Conservation (phyloP, 1,284 basidiomycete genomes). For the Thelephora terrestris region DNA sequence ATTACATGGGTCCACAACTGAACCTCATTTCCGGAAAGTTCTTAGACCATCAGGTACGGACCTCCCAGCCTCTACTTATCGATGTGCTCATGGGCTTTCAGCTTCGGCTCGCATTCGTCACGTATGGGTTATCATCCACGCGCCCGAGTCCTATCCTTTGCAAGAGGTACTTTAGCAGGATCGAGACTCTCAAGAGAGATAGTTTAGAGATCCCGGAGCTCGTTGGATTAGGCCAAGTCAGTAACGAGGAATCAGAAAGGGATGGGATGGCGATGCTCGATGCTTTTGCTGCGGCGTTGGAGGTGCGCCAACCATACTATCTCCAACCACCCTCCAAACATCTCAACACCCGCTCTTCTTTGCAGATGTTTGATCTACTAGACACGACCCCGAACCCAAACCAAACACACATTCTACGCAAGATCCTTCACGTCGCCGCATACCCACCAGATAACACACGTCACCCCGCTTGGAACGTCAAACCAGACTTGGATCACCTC, state of each 20-base stretch:
- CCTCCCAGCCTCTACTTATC: neutral
- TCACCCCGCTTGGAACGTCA: neutral
- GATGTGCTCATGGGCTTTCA: neutral
- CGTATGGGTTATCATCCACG: neutral
- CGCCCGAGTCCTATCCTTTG: neutral
- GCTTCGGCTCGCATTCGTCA: neutral
- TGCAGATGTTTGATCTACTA: neutral
- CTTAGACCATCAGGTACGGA: neutral
- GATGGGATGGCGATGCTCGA: neutral
- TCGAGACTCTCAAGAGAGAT: neutral
- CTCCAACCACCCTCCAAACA: neutral
- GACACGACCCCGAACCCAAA: neutral
- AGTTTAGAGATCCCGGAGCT: neutral
- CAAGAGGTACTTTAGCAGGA: neutral
- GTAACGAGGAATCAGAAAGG: neutral
- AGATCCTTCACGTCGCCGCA: neutral
- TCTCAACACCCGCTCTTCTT: neutral
- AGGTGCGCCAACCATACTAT: neutral
- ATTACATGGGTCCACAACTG: neutral
- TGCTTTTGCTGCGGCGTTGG: neutral
- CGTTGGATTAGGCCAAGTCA: neutral
- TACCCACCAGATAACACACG: neutral
- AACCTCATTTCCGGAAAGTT: neutral
- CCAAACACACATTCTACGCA: neutral
- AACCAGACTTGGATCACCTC: neutral